These are phyloP conservation scores for Boletus fagicola DNA, from an alignment of 768 basidiomycete species.

Conservation along the genomic window DNA sequence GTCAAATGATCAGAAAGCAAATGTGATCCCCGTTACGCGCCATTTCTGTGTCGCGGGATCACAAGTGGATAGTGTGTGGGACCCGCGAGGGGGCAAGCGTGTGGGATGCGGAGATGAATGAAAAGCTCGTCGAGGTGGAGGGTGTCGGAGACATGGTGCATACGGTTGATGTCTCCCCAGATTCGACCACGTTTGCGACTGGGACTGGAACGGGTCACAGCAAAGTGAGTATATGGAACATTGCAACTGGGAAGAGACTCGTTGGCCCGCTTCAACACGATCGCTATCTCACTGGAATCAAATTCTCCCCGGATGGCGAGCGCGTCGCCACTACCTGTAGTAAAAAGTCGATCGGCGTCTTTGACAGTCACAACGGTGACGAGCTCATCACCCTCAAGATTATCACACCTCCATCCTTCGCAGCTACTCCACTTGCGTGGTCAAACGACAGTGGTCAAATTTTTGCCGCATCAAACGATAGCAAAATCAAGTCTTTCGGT, in stretches of 20 bases:
- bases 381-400: not conserved
- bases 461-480: not conserved
- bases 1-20: no score
- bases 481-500: not conserved
- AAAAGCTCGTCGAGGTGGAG: no score
- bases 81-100: not conserved
- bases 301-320: not conserved
- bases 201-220: not conserved
- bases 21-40: no score
- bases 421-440: not conserved
- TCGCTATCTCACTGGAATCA: not conserved
- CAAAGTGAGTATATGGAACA: not conserved
- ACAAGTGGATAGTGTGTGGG: conserved; percentile 1
- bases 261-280: not conserved
- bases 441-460: not conserved
- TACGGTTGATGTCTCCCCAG: not conserved
- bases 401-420: not conserved
- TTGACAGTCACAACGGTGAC: not conserved
- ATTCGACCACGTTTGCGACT: not conserved
- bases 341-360: not conserved
- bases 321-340: not conserved
- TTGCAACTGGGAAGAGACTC: not conserved
- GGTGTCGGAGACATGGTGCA: no score
- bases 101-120: conserved; percentile 1
- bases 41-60: no score